Percentiles rank a stretch among this genome's conserved stretches.
phyloP scores from a whole-genome alignment of 2,329 filamentous ascomycete genomes.

The Arthroderma sp. region DNA sequence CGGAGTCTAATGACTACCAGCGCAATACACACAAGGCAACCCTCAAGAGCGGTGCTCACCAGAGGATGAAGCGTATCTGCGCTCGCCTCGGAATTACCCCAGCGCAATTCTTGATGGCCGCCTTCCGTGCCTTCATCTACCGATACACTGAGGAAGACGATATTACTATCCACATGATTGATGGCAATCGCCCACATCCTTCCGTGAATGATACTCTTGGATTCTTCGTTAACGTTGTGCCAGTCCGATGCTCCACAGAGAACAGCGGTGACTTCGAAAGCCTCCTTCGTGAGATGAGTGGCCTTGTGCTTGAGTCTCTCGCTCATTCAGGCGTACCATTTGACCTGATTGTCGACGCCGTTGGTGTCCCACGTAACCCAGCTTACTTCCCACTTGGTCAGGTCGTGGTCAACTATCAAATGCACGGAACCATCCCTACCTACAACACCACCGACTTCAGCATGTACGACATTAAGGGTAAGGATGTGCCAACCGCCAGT shows the following conservation, averaged over 20 bases:
- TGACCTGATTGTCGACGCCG: constrained; percentile 10
- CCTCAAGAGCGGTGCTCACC: constrained; percentile 11
- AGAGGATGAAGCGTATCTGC: constrained; percentile 18
- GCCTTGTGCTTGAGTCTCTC: constrained; percentile 7
- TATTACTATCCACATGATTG: constrained; percentile 13
- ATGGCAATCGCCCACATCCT: constrained; percentile 13
- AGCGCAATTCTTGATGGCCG: constrained; percentile 14
- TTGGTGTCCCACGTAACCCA: constrained; percentile 7
- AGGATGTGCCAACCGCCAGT: constrained; percentile 15
- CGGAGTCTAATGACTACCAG: constrained; percentile 7
- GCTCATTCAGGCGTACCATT: constrained; percentile 10
- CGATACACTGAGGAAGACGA: constrained; percentile 14
- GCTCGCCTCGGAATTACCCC: constrained; percentile 13
- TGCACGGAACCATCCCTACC: constrained; percentile 13
- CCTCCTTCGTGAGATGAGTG: constrained; percentile 3
- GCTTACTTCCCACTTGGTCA: constrained; percentile 11
- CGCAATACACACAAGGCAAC: constrained; percentile 9
- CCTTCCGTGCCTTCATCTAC: constrained; percentile 13
- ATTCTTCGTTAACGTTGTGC: constrained; percentile 15
- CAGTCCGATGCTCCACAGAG: constrained; percentile 10
- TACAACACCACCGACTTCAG: constrained; percentile 14
- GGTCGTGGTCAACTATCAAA: constrained; percentile 12
- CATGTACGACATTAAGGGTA: constrained; percentile 9
- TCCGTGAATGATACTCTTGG: constrained; percentile 12
- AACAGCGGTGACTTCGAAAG: constrained; percentile 5